Evolutionary conservation across 2,329 filamentous ascomycete species (phyloP), one percentile per base, ranked within the genome.

Genomic region (Claviceps purpurea): DNA sequence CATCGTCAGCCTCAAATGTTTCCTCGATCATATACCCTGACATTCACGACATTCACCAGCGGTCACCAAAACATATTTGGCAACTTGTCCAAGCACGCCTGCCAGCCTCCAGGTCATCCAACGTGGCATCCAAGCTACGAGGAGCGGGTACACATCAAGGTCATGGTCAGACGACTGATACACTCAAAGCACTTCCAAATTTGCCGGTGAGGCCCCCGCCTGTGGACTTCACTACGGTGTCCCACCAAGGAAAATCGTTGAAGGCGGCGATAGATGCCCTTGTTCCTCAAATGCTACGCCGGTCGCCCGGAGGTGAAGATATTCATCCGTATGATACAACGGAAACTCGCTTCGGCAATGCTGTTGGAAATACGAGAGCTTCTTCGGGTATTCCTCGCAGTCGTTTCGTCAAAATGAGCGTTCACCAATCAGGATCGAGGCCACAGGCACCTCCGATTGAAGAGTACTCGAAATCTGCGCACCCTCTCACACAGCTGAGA

Each of bases 1-100:
- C 59, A 54, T 60, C 61, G 2, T 55, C 51, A 37, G 64, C 65
- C 49, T 73, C 69, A 1, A 65, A 63, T 13, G 73, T 71, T 4
- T 74, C 73, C 11, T 74, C 72, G 1, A 68, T 71, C 7, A 18
- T 34, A 34, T 34, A 34, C 3, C 30, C 30, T 34, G 30, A 45
- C 22, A 39, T 13, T 7, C 8, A 34, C 22, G 73, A 72, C 44
- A 57, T 79, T 30, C 70, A 76, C 11, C 70, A 74, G 56, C 68
- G 78, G 46, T 80, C 77, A 2, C 77, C 77, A 16, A 65, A 72
- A 47, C 66, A 72, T 8, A 57, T 63, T 5, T 55, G 55, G 6
- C 50, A 52, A 14, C 40, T 34, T 22, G 8, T 52, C 24, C 41
- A 30, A 14, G n/a, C 40, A 13, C 37, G 42, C 8, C 13, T 41